Percentiles rank a stretch among this genome's conserved stretches.
These are phyloP conservation scores for Cairneyella variabilis DNA, from an alignment of 495 filamentous ascomycete genomes.

Conservation along the genomic window DNA sequence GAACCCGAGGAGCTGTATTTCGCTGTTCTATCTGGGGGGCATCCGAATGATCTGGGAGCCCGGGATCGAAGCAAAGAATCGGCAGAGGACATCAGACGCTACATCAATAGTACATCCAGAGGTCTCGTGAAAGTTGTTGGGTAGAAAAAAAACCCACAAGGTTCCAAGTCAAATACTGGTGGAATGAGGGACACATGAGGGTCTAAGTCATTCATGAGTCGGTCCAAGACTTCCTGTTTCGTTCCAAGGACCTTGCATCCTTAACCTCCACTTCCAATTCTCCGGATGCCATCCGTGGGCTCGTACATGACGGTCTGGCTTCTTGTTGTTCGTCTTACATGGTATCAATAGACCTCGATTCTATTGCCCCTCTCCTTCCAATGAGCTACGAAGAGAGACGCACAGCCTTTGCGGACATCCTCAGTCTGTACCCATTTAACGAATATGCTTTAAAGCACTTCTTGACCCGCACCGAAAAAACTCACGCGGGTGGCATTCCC, in stretches of 20 bases:
- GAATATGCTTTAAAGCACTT: background rate
- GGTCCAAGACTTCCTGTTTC: slow-evolving; percentile 33
- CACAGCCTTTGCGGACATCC: background rate
- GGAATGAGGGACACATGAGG: background rate
- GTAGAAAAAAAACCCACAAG: background rate
- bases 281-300: background rate
- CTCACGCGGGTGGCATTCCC: background rate
- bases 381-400: background rate
- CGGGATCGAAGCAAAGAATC: slow-evolving; percentile 7
- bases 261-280: slow-evolving; percentile 1
- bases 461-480: slow-evolving; percentile 1
- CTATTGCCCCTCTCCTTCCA: background rate
- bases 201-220: slow-evolving; percentile 39
- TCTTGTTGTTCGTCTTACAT: slow-evolving; percentile 4
- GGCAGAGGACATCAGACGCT: slow-evolving; percentile 20
- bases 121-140: slow-evolving; percentile 27
- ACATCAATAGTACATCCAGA: slow-evolving; percentile 24
- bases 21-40: slow-evolving; percentile 22
- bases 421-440: background rate
- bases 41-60: slow-evolving; percentile 10
- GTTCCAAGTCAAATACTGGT: background rate
- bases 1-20: slow-evolving; percentile 27
- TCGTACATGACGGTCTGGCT: slow-evolving; percentile 6
- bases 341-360: background rate
- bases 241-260: slow-evolving; percentile 18